Evolutionary conservation across 495 filamentous ascomycete genomes (phyloP).

Genomic region (Xylaria castorea): DNA sequence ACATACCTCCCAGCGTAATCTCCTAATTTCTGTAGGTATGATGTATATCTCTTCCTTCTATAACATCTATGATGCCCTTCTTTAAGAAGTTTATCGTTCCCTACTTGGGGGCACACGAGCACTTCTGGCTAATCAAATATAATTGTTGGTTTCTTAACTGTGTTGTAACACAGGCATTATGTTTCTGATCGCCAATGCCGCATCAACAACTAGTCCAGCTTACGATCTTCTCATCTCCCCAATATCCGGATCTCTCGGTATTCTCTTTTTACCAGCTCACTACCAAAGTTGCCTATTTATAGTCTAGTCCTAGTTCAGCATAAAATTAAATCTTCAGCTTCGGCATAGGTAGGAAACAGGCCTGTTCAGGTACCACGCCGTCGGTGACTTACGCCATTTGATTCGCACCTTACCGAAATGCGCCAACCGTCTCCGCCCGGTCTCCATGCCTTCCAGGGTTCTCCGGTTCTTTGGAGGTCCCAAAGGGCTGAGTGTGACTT

Average conservation of each 20-base stretch:
- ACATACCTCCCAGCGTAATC: too few species aligned
- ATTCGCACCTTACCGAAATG: slow-evolving; percentile 8
- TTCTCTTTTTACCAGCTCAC: neutral
- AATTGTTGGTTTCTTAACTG: neutral
- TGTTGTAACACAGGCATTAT: neutral
- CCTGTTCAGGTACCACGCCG: neutral
- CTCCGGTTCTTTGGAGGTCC: slow-evolving; percentile 21
- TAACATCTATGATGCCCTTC: neutral
- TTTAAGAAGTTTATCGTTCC: neutral
- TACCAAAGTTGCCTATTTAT: neutral
- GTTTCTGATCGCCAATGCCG: neutral
- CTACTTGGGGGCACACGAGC: neutral
- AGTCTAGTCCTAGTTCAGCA: neutral
- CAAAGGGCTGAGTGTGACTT: slow-evolving; percentile 2
- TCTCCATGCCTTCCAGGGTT: slow-evolving; percentile 15
- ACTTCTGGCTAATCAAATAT: neutral
- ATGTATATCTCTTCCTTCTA: neutral
- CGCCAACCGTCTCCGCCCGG: neutral
- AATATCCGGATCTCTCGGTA: neutral
- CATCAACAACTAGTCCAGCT: neutral
- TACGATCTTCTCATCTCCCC: neutral
- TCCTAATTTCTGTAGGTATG: too few species aligned
- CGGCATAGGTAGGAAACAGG: neutral
- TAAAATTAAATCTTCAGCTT: slow-evolving; percentile 9
- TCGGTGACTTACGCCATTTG: neutral